These are phyloP conservation scores for Aspergillus conjunctus DNA, from an alignment of 495 filamentous ascomycete genomes.

Conservation along the genomic window DNA sequence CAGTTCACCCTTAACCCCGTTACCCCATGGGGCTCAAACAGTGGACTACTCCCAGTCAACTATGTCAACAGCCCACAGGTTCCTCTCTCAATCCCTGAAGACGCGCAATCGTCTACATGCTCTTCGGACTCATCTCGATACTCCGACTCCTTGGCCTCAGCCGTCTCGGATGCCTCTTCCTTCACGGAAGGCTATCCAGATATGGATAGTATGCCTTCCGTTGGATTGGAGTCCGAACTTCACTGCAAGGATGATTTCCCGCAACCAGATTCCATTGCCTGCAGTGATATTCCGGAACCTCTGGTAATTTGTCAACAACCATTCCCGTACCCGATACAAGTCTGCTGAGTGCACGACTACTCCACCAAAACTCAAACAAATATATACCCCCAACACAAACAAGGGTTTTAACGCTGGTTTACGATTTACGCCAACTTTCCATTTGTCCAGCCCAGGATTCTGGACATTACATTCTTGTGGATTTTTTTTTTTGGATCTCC, in stretches of 20 bases:
- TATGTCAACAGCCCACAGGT: constrained; percentile 33
- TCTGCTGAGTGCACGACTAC: constrained; percentile 24
- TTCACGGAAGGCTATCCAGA: constrained; percentile 49
- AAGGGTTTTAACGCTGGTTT: constrained; percentile 28
- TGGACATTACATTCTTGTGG: constrained; percentile 3
- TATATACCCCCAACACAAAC: constrained; percentile 8
- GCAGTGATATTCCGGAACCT: constrained; percentile 23
- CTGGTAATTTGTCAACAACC: constrained; percentile 31
- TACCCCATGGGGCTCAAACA: constrained; percentile 36
- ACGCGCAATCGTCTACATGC: constrained; percentile 42
- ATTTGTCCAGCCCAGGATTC: background rate
- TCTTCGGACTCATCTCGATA: constrained; percentile 47
- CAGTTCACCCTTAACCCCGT: constrained; percentile 63
- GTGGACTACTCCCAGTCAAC: constrained; percentile 32
- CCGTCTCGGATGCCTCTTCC: constrained; percentile 45
- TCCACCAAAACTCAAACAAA: constrained; percentile 6
- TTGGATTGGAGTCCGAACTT: constrained; percentile 34
- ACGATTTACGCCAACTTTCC: constrained; percentile 31
- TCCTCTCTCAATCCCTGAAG: constrained; percentile 34
- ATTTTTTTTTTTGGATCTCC: constrained; percentile 12
- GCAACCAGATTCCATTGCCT: constrained; percentile 31
- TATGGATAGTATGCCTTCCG: constrained; percentile 45
- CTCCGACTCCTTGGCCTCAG: constrained; percentile 46
- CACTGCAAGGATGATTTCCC: constrained; percentile 40
- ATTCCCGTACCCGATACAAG: constrained; percentile 30